Base-by-base conservation (phyloP, 1,284 basidiomycete species). In the Cystobasidium sp. region DNA sequence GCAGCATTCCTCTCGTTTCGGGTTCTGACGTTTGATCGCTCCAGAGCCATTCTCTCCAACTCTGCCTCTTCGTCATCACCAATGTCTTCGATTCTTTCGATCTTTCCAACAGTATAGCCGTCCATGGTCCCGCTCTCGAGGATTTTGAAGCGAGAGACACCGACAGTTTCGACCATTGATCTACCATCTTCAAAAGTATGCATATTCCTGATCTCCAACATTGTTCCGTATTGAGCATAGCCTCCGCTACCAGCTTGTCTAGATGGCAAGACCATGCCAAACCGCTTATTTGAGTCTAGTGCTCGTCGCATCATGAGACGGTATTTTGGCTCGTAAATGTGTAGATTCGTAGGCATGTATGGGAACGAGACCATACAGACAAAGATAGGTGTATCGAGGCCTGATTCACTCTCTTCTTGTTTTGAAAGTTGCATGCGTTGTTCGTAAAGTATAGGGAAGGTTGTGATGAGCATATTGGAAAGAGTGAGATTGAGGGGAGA, bases 291-390 rank as follows among this genome's bases (percentile, higher is more conserved):
- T 14, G 87, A 88, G 78, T 92, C 90, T 67, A 97, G 88, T 81
- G 91, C 94, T 4, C 94, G 89, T 24, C 94, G 89, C 69, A 97
- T 89, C 94, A 97, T 96, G 49, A 97, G 86, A 12, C 94, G 89
- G 82, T 97, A 85, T 84, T 91, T 86, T 0, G 95, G 94, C 82
- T 98, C 95, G 80, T 93, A 97, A 79, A 97, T 90, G 82, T 97
- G 94, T 46, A 98, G 84, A 72, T 91, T 86, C 58, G 91, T 94
- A 20, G 93, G 93, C 85, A 94, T 89, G 67, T 89, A 89, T 0
- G 94, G 94, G 84, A 96, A 97, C 56, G 90, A 89, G 62, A 97
- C 88, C 66, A 92, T 91, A 81, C 90, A 93, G 76, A 95, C 88
- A 79, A 97, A 94, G 77, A 98, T 90, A 59, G 95, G 93, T 14